These are phyloP conservation scores for Rhododendron henanense DNA, from an alignment of 148 eudicot species.

Conservation along the genomic window DNA sequence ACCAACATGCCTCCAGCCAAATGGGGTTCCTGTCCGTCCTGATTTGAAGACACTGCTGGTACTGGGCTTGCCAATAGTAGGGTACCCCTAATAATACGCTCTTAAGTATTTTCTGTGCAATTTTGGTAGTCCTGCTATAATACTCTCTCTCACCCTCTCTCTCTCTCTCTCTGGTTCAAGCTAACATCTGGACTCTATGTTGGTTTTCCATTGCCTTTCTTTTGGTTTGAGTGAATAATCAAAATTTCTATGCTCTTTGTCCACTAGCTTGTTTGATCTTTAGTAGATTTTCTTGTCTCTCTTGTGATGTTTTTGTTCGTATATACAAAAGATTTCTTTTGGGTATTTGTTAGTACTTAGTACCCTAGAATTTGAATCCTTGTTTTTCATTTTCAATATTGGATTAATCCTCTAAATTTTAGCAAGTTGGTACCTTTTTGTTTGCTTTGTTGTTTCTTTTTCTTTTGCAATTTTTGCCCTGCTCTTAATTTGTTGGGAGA, in stretches of 20 bases:
- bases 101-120: not conserved
- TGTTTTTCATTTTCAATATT: not conserved
- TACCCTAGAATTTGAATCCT: not conserved
- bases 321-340: not conserved
- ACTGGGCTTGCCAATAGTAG: slow-evolving; percentile 6
- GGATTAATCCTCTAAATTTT: not conserved
- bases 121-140: not conserved
- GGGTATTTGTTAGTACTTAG: not conserved
- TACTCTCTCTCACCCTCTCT: not conserved
- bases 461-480: not conserved
- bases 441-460: not conserved
- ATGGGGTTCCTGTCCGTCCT: slow-evolving; percentile 24
- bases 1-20: slow-evolving; percentile 31
- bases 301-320: not conserved
- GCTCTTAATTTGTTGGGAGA: not conserved
- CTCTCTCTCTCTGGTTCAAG: not conserved
- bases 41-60: not conserved
- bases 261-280: not conserved
- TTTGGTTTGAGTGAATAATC: not conserved
- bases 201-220: not conserved
- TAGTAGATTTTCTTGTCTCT: not conserved
- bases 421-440: not conserved
- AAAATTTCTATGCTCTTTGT: not conserved
- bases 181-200: not conserved
- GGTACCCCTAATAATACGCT: not conserved